A percentile compares a stretch with the other conserved stretches of the same genome.
phyloP scores from a whole-genome alignment of 2,329 filamentous ascomycete genomes.

The Coniochaeta sp. region DNA sequence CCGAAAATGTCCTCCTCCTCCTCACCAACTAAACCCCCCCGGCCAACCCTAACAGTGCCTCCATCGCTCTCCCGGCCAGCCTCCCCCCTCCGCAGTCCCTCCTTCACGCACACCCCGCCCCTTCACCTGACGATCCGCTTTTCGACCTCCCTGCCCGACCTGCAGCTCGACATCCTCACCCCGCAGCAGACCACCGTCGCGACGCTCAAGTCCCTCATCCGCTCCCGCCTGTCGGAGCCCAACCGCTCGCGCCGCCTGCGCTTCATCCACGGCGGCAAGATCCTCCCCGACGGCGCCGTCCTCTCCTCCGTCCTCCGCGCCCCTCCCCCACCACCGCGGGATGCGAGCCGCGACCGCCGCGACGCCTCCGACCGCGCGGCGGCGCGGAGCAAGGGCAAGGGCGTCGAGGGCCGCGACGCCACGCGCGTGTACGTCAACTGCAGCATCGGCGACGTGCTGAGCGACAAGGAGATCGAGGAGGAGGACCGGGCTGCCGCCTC shows the following conservation, averaged over 20 bases:
- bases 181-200: conserved; percentile 66
- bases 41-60: conserved; percentile 1
- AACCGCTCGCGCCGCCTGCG: conserved; percentile 52
- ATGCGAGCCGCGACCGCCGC: background rate
- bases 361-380: conserved; percentile 15
- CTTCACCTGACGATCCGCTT: conserved; percentile 86
- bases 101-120: conserved; percentile 23
- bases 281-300: conserved; percentile 67
- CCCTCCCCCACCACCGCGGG: conserved; percentile 45
- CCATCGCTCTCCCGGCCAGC: background rate
- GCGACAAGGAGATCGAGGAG: conserved; percentile 57
- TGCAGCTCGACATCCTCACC: conserved; percentile 66
- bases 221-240: conserved; percentile 52
- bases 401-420: conserved; percentile 40
- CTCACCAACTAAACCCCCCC: conserved; percentile 4
- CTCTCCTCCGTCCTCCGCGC: conserved; percentile 62
- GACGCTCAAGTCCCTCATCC: conserved; percentile 76
- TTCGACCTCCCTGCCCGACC: conserved; percentile 75
- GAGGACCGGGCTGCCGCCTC: conserved; percentile 42
- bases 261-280: conserved; percentile 83
- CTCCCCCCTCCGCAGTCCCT: conserved; percentile 4
- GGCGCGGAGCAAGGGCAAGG: conserved; percentile 60
- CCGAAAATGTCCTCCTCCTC: conserved; percentile 6
- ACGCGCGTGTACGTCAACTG: conserved; percentile 82
- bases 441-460: conserved; percentile 73